phyloP scores from a whole-genome alignment of 164 flowering plant species.

The Vitis labrusca region DNA sequence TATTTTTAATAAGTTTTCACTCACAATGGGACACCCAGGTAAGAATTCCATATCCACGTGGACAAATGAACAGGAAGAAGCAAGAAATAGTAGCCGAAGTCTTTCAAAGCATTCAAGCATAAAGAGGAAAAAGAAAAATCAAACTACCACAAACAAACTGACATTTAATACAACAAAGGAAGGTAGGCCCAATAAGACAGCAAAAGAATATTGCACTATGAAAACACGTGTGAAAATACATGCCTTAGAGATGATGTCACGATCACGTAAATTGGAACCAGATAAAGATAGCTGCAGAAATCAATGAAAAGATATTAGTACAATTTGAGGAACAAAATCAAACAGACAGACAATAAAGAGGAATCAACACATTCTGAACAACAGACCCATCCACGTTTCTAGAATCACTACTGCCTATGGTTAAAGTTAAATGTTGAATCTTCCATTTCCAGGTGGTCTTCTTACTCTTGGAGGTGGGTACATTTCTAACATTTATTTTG shows the following conservation, averaged over 20 bases:
- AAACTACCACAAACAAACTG: too few species aligned
- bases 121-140: too few species aligned
- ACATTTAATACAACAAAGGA: too few species aligned
- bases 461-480: neutral
- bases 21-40: too few species aligned
- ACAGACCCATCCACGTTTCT: neutral
- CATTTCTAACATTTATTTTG: neutral
- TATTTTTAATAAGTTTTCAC: too few species aligned
- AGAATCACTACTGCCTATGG: neutral
- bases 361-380: too few species aligned
- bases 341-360: neutral
- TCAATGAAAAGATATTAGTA: neutral
- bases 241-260: constrained; percentile 70
- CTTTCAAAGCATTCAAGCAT: too few species aligned
- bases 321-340: neutral
- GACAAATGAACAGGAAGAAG: too few species aligned
- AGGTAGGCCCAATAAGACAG: neutral
- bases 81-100: too few species aligned
- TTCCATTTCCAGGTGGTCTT: neutral
- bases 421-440: neutral
- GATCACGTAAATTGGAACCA: constrained; percentile 62
- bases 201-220: neutral
- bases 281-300: constrained; percentile 68
- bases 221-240: neutral
- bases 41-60: too few species aligned